phyloP scores from a whole-genome alignment of 306 rosid species.

The Acacia crassicarpa region DNA sequence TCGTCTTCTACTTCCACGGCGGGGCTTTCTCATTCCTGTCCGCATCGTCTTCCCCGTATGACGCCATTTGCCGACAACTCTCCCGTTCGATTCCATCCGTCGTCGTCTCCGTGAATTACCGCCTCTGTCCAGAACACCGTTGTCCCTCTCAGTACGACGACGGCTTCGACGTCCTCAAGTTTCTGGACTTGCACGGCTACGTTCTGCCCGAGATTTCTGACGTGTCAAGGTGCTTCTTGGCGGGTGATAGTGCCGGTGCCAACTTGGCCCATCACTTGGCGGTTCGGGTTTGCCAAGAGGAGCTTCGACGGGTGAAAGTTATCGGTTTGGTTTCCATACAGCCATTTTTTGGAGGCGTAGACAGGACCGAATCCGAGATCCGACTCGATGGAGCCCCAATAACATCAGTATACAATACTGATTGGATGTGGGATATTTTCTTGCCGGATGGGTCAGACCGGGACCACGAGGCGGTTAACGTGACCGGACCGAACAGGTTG shows the following conservation, averaged over 20 bases:
- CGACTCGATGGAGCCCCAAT: slow-evolving; percentile 28
- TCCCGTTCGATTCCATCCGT: slow-evolving; percentile 40
- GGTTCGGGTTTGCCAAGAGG: slow-evolving; percentile 12
- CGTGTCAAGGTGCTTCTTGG: slow-evolving; percentile 43
- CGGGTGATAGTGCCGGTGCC: slow-evolving; percentile 67
- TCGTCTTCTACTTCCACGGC: slow-evolving; percentile 63
- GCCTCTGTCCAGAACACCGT: slow-evolving; percentile 55
- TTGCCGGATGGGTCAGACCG: slow-evolving; percentile 37
- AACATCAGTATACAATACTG: slow-evolving; percentile 29
- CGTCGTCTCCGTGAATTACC: slow-evolving; percentile 56
- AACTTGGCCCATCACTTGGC: slow-evolving; percentile 64
- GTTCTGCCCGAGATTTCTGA: slow-evolving; percentile 41
- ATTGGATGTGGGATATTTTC: slow-evolving; percentile 53
- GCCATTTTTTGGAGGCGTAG: slow-evolving; percentile 67
- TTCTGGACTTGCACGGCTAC: slow-evolving; percentile 28
- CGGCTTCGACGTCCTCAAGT: slow-evolving; percentile 50
- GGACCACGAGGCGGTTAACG: slow-evolving; percentile 40
- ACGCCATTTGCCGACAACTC: slow-evolving; percentile 38
- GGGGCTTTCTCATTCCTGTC: slow-evolving; percentile 49
- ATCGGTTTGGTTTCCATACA: slow-evolving; percentile 51
- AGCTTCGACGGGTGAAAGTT: neutral
- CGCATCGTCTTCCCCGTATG: slow-evolving; percentile 23
- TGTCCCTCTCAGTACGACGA: slow-evolving; percentile 63
- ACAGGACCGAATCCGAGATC: slow-evolving; percentile 51
- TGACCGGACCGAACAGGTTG: slow-evolving; percentile 42